Conservation (phyloP, 208 protist species). For the Leishmania aethiopica region DNA sequence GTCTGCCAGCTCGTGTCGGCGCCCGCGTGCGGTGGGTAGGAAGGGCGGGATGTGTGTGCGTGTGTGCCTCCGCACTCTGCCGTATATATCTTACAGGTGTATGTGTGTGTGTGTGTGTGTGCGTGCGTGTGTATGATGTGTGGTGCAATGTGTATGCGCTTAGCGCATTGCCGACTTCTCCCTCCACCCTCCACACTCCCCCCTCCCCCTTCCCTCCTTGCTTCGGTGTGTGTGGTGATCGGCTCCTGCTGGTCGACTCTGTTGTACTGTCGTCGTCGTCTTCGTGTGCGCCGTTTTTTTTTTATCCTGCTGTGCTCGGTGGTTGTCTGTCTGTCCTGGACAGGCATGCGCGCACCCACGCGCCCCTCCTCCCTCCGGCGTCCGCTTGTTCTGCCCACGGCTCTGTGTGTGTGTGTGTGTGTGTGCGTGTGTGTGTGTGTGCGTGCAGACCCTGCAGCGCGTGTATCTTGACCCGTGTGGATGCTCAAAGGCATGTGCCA, state of each 20-base stretch:
- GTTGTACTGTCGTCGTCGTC: background rate
- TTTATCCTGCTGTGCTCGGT: background rate
- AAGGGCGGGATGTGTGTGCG: background rate
- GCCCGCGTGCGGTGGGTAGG: background rate
- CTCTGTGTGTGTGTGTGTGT: background rate
- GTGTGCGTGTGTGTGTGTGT: background rate
- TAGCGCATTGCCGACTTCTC: background rate
- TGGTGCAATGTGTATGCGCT: background rate
- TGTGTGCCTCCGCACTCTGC: background rate
- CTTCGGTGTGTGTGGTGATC: background rate
- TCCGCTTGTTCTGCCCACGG: background rate
- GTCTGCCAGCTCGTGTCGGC: background rate
- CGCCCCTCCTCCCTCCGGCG: background rate
- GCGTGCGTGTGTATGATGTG: background rate
- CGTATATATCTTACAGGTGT: no score
- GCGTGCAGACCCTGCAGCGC: background rate
- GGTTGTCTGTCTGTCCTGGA: background rate
- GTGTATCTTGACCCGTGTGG: background rate
- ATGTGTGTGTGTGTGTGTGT: background rate
- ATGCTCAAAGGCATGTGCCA: background rate
- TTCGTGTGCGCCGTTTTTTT: background rate
- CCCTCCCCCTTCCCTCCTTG: background rate
- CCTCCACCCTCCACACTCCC: no score
- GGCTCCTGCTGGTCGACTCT: background rate
- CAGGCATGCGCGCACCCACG: background rate